phyloP scores from a whole-genome alignment of 768 basidiomycete species.

The Lentinus brumalis region DNA sequence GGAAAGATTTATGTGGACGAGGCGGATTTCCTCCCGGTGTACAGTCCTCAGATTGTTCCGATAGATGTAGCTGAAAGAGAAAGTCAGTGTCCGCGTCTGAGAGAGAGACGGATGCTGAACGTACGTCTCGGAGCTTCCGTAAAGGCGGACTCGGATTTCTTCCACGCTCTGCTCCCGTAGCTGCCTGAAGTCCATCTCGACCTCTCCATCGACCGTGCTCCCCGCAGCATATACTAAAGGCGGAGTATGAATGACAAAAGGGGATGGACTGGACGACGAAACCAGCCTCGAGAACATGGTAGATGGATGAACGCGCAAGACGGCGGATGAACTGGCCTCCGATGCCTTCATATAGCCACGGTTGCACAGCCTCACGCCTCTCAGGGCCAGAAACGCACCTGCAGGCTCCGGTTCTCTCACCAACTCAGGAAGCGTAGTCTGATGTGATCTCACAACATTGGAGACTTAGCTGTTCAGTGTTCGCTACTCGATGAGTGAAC shows the following conservation, averaged over 20 bases:
- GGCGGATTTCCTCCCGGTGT: background rate
- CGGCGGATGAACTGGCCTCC: no score
- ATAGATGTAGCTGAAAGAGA: background rate
- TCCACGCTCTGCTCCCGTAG: conserved; percentile 9
- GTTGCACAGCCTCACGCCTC: no score
- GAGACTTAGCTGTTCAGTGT: no score
- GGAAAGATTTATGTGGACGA: conserved; percentile 1
- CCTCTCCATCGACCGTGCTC: conserved; percentile 9
- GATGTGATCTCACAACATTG: no score
- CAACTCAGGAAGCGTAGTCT: no score
- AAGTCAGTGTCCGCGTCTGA: background rate
- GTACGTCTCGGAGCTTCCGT: conserved; percentile 13
- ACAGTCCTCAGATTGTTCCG: background rate
- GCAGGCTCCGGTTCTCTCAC: no score
- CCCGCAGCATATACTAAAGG: conserved; percentile 6
- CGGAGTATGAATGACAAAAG: background rate
- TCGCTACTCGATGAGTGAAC: no score
- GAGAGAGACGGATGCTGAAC: background rate
- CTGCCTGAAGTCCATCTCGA: conserved; percentile 11
- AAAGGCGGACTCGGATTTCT: conserved; percentile 13
- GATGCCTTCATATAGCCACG: no score
- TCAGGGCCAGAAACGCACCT: no score
- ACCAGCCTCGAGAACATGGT: background rate
- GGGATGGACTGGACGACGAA: background rate
- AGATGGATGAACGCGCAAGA: background rate